Conservation (phyloP, 2,329 filamentous ascomycete genomes). For the Phialocephala sp. region DNA sequence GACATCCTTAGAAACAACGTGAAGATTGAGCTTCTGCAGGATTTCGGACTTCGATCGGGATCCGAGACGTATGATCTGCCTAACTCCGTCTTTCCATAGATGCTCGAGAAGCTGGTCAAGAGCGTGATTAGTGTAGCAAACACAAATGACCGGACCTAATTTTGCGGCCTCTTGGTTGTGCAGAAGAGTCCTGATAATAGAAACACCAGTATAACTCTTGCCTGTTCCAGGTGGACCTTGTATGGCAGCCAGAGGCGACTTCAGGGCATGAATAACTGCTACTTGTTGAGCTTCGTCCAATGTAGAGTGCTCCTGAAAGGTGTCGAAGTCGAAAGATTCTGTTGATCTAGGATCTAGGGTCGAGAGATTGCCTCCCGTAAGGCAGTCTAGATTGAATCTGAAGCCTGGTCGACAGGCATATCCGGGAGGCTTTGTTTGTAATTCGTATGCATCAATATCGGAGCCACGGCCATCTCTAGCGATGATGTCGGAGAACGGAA, state of each 20-base stretch:
- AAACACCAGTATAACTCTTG: slow-evolving; percentile 66
- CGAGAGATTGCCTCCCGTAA: slow-evolving; percentile 32
- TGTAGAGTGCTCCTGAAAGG: slow-evolving; percentile 39
- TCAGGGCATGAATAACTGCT: slow-evolving; percentile 60
- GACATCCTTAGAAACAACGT: slow-evolving; percentile 24
- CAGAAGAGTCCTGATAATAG: slow-evolving; percentile 62
- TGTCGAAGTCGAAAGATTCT: slow-evolving; percentile 40
- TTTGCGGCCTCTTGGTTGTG: slow-evolving; percentile 46
- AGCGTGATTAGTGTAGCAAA: slow-evolving; percentile 46
- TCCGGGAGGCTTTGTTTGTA: slow-evolving; percentile 48
- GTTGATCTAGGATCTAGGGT: slow-evolving; percentile 36
- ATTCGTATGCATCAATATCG: slow-evolving; percentile 14
- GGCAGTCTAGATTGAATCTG: slow-evolving; percentile 50
- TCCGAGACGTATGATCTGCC: slow-evolving; percentile 36
- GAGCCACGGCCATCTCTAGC: slow-evolving; percentile 41
- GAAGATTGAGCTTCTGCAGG: slow-evolving; percentile 34
- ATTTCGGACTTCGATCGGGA: slow-evolving; percentile 36
- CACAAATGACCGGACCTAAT: slow-evolving; percentile 57
- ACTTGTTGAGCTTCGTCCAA: slow-evolving; percentile 59
- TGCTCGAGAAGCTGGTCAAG: slow-evolving; percentile 43
- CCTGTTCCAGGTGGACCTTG: slow-evolving; percentile 76
- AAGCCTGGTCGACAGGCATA: slow-evolving; percentile 58
- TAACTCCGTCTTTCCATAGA: slow-evolving; percentile 36
- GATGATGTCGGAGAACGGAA: slow-evolving; percentile 58
- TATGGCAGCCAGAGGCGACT: slow-evolving; percentile 61